Base-by-base conservation (phyloP, 1,284 basidiomycete genomes). In the Psilocybe mexicana region DNA sequence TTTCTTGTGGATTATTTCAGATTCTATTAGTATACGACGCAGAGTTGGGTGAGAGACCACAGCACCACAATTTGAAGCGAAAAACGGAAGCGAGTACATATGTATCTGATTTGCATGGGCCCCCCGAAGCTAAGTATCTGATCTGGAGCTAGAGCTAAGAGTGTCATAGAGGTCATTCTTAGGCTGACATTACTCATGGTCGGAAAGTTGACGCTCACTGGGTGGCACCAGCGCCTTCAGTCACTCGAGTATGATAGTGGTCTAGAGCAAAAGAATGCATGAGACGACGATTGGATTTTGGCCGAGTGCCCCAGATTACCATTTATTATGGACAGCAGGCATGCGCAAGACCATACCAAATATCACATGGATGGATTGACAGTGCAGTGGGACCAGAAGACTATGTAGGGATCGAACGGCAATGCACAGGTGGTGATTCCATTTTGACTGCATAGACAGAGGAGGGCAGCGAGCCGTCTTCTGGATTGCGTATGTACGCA, bases 301-400 rank as follows among this genome's bases (percentile, higher is more conserved):
- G 40, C 26, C 33, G 38, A 14, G 38, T n/a, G 14, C 38, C 38
- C 40, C 18, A 50, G 36, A 28, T 18, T 50, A 35, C 14, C 40
- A 52, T 58, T 48, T 36, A 36, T 26, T 49, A 58, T 54, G 44
- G 52, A 59, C 58, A 59, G 58, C 56, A 57, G 55, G 59, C 53
- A 60, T 63, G 59, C 53, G 38, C 26, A 54, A 49, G 43, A 45
- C 54, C 45, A 38, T 33, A 30, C n/a, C 26, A 48, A 43, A 43
- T n/a, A 43, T 33, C 25, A 40, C 23, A 43, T 35, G 18, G 42
- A 53, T n/a, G 42, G 43, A 8, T 43, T 55, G 56, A 50, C 44
- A 55, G 48, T 23, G 33, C 26, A 45, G 30, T 25, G n/a, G 43
- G 54, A 36, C 54, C 46, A 50, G 53, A 57, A 58, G 53, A 26